phyloP scores from a whole-genome alignment of 257 asterid genomes.

The Solanum commersonii region DNA sequence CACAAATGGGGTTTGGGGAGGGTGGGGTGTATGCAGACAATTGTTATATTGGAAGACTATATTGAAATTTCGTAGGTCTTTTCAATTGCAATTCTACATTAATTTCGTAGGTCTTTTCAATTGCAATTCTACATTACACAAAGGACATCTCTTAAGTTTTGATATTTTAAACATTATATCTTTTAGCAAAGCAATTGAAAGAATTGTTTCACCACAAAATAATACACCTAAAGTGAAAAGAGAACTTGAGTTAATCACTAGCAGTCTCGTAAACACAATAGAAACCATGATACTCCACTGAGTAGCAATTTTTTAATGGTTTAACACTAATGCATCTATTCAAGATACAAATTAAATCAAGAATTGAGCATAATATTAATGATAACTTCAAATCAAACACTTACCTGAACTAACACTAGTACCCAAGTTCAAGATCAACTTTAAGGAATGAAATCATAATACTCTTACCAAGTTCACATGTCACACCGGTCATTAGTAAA shows the following conservation, averaged over 20 bases:
- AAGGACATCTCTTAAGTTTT: not conserved
- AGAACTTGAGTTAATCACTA: not conserved
- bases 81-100: not conserved
- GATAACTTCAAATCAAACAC: not conserved
- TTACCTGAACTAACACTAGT: not conserved
- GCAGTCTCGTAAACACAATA: not conserved
- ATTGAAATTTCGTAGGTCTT: not conserved
- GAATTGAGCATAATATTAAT: not conserved
- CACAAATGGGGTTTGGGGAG: not conserved
- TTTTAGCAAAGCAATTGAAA: not conserved
- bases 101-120: not conserved
- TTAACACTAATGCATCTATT: not conserved
- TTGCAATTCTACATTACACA: not conserved
- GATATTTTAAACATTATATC: not conserved
- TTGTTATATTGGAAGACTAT: not conserved
- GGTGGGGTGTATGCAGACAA: not conserved
- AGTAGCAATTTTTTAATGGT: not conserved
- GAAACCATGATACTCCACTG: not conserved
- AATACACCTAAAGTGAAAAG: not conserved
- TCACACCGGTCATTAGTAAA: not conserved
- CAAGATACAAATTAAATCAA: not conserved
- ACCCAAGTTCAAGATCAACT: not conserved
- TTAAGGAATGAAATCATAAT: not conserved
- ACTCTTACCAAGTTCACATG: not conserved
- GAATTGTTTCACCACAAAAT: not conserved